These are phyloP conservation scores for Suhomyces guaymorum DNA, from an alignment of 1,139 yeast genomes.

Conservation along the genomic window DNA sequence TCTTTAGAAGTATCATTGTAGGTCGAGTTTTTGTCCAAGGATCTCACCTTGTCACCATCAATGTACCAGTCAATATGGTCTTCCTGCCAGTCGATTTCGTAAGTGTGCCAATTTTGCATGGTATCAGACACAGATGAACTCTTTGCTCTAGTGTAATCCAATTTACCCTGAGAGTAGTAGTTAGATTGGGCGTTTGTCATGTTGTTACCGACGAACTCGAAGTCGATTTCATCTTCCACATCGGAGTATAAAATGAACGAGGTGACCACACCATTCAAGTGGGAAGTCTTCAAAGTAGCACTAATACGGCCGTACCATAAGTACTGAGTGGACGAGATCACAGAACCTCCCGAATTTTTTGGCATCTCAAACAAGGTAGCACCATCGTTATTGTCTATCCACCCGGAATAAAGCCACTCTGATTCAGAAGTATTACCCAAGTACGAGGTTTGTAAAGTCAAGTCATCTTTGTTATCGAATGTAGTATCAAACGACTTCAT, in stretches of 20 bases:
- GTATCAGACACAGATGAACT: conserved; percentile 48
- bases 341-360: conserved; percentile 73
- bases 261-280: conserved; percentile 76
- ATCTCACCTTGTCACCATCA: conserved; percentile 71
- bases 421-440: conserved; percentile 69
- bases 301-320: conserved; percentile 86
- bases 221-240: conserved; percentile 88
- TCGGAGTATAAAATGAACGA: conserved; percentile 83
- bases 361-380: conserved; percentile 78
- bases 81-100: conserved; percentile 81
- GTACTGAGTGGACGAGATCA: conserved; percentile 74
- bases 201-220: conserved; percentile 78
- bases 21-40: conserved; percentile 65
- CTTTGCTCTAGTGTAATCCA: conserved; percentile 63
- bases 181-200: conserved; percentile 70
- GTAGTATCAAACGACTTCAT: conserved; percentile 36
- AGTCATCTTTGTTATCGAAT: conserved; percentile 36
- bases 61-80: conserved; percentile 71
- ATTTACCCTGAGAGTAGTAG: conserved; percentile 72
- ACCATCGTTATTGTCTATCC: conserved; percentile 53
- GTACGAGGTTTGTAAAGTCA: conserved; percentile 44
- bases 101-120: conserved; percentile 69
- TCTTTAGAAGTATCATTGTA: conserved; percentile 62
- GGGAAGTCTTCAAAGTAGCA: conserved; percentile 71
- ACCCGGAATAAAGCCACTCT: conserved; percentile 79